These are phyloP conservation scores for Tolypocladium paradoxum DNA, from an alignment of 2,329 filamentous ascomycete genomes.

Conservation along the genomic window DNA sequence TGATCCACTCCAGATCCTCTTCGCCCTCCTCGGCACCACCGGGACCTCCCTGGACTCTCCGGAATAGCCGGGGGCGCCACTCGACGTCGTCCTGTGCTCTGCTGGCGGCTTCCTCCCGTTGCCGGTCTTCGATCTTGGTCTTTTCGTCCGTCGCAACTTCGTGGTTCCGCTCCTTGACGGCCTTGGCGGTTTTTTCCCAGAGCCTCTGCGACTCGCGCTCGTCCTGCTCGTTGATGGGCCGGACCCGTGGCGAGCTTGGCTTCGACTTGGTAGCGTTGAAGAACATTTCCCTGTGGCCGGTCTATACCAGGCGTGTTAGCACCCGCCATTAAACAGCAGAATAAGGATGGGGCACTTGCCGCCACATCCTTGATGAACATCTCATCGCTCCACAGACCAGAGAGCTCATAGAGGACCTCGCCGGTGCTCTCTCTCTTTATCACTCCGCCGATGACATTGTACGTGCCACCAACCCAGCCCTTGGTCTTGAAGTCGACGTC, in stretches of 20 bases:
- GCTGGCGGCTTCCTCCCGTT: constrained; percentile 77
- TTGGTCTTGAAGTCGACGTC: constrained; percentile 99
- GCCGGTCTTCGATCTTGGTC: constrained; percentile 87
- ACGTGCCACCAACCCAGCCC: constrained; percentile 91
- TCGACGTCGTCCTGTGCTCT: constrained; percentile 69
- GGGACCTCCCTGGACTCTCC: constrained; percentile 58
- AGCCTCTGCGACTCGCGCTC: constrained; percentile 83
- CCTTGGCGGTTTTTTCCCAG: constrained; percentile 72
- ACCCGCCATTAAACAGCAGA: no score
- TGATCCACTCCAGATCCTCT: constrained; percentile 89
- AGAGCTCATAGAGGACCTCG: constrained; percentile 82
- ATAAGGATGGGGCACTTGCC: constrained; percentile 33
- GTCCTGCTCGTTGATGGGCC: constrained; percentile 76
- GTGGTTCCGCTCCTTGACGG: constrained; percentile 78
- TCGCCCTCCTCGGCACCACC: constrained; percentile 68
- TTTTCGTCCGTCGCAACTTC: constrained; percentile 88
- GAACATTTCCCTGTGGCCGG: constrained; percentile 76
- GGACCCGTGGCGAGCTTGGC: constrained; percentile 60
- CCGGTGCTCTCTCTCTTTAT: constrained; percentile 85
- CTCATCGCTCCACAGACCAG: constrained; percentile 85
- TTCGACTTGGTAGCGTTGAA: constrained; percentile 78
- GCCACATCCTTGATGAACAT: constrained; percentile 83
- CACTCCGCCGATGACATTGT: constrained; percentile 86
- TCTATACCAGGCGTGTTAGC: constrained; percentile 40
- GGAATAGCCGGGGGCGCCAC: constrained; percentile 83